These are phyloP conservation scores for Mortierella antarctica DNA, from an alignment of 192 early-diverging fungal species.

Conservation along the genomic window DNA sequence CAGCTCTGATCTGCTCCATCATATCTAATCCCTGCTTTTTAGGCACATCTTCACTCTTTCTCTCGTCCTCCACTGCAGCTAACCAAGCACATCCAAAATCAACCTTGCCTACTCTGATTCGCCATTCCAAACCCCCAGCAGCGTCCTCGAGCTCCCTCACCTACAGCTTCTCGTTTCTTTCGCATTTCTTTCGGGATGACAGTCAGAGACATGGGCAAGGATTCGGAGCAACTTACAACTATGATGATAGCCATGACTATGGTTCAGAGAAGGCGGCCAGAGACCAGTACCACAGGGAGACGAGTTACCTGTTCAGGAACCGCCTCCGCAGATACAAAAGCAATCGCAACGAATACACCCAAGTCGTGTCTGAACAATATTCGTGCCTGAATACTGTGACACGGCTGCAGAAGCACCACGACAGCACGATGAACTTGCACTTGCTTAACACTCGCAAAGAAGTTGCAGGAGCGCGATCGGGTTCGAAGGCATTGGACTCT, in stretches of 20 bases:
- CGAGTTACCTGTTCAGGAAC: not conserved
- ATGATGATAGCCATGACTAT: constrained; percentile 2
- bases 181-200: not conserved
- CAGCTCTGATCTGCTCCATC: constrained; percentile 27
- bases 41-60: not conserved
- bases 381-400: not conserved
- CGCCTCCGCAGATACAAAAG: not conserved
- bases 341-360: not conserved
- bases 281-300: not conserved
- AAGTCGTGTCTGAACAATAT: not conserved
- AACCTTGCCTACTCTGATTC: too few relatives aligned
- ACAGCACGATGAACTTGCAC: not conserved
- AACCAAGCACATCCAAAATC: too few relatives aligned
- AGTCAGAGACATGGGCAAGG: not conserved
- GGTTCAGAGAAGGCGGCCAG: not conserved
- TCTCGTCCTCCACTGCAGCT: not conserved
- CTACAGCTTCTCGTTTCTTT: not conserved
- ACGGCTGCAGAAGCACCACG: too few relatives aligned
- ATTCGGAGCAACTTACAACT: not conserved
- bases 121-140: too few relatives aligned
- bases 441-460: not conserved
- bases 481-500: too few relatives aligned
- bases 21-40: constrained; percentile 7
- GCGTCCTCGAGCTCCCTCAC: too few relatives aligned
- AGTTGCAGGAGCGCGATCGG: not conserved